phyloP scores from a whole-genome alignment of 129 eudicot species.

The Daucus carota region DH1_v3.0 NC_030387.2:36250001-36250500 shows the following conservation, averaged over 20 bases:
- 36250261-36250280: slow-evolving; percentile 67
- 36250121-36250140: slow-evolving; percentile 76
- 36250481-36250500: slow-evolving; percentile 64
- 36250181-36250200: slow-evolving; percentile 34
- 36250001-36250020: slow-evolving; percentile 90
- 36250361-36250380: slow-evolving; percentile 69
- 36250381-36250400: slow-evolving; percentile 49
- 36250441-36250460: slow-evolving; percentile 72
- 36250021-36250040: slow-evolving; percentile 60
- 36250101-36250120: slow-evolving; percentile 27
- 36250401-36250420: slow-evolving; percentile 67
- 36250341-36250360: slow-evolving; percentile 53
- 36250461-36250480: slow-evolving; percentile 50
- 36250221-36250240: slow-evolving; percentile 55
- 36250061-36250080: slow-evolving; percentile 44
- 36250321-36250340: slow-evolving; percentile 74
- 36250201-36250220: slow-evolving; percentile 50
- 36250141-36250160: slow-evolving; percentile 93
- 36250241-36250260: slow-evolving; percentile 48
- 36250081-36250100: slow-evolving; percentile 13
- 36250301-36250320: slow-evolving; percentile 63
- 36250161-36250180: slow-evolving; percentile 42
- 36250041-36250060: slow-evolving; percentile 51
- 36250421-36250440: slow-evolving; percentile 97
- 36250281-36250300: slow-evolving; percentile 68